Evolutionary conservation across 1,284 basidiomycete genomes (phyloP).

Genomic region (Macrocybe sp.): DNA sequence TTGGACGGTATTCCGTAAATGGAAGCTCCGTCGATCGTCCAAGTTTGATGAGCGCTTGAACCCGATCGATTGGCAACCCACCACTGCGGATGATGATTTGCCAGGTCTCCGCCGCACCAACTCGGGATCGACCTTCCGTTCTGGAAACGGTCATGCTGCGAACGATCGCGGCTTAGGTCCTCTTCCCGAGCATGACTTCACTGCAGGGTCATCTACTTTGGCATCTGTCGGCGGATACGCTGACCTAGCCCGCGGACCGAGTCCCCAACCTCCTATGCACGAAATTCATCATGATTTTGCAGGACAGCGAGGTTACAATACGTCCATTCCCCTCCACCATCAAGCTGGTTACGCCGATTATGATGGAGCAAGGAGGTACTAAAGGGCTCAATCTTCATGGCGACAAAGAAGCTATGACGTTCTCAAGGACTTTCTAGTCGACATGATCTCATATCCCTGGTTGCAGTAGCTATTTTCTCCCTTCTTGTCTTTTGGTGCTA

Average conservation of each 20-base stretch:
- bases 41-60: slow-evolving; percentile 80
- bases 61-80: slow-evolving; percentile 80
- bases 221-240: slow-evolving; percentile 74
- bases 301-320: slow-evolving; percentile 43
- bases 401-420: slow-evolving; percentile 3
- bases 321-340: slow-evolving; percentile 55
- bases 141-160: slow-evolving; percentile 33
- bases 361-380: slow-evolving; percentile 12
- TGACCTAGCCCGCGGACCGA: slow-evolving; percentile 65
- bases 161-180: slow-evolving; percentile 22
- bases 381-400: background rate
- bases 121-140: slow-evolving; percentile 65
- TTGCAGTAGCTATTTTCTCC: slow-evolving; percentile 14
- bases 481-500: slow-evolving; percentile 18
- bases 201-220: slow-evolving; percentile 52
- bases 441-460: slow-evolving; percentile 9
- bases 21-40: slow-evolving; percentile 79
- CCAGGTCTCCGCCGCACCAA: slow-evolving; percentile 45
- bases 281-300: slow-evolving; percentile 41
- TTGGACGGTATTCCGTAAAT: slow-evolving; percentile 89
- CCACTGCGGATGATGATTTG: slow-evolving; percentile 39
- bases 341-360: slow-evolving; percentile 41
- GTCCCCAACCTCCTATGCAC: slow-evolving; percentile 60
- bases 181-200: slow-evolving; percentile 78
- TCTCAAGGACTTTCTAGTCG: slow-evolving; percentile 2